phyloP scores from a whole-genome alignment of 495 filamentous ascomycete species.

The Pyrenopolyporus hunteri region DNA sequence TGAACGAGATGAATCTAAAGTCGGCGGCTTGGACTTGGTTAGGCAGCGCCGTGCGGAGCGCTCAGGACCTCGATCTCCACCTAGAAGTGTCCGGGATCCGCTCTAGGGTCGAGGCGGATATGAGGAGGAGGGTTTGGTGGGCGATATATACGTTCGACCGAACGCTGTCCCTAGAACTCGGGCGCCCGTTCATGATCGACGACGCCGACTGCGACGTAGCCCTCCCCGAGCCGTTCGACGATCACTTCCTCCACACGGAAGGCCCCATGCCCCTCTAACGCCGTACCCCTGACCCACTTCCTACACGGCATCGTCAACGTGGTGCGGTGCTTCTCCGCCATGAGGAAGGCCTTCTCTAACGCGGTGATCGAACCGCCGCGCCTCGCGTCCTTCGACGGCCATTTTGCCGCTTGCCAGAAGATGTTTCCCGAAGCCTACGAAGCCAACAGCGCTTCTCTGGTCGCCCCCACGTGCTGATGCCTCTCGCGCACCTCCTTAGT shows the following conservation, averaged over 20 bases:
- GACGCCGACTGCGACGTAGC: constrained; percentile 87
- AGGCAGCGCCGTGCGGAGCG: constrained; percentile 80
- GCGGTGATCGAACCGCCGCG: constrained; percentile 70
- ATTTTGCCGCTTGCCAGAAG: constrained; percentile 76
- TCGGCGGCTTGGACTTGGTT: constrained; percentile 92
- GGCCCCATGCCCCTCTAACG: constrained; percentile 59
- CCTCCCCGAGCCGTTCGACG: constrained; percentile 81
- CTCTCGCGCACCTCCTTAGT: constrained; percentile 79
- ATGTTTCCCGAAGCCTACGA: constrained; percentile 78
- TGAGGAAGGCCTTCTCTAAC: constrained; percentile 74
- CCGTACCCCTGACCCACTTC: constrained; percentile 60
- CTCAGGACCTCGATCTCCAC: constrained; percentile 88
- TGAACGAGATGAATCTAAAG: constrained; percentile 86
- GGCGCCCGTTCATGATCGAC: constrained; percentile 82
- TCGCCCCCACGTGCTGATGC: constrained; percentile 74
- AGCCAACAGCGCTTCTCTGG: constrained; percentile 62
- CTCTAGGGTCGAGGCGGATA: constrained; percentile 76
- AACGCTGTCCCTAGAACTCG: constrained; percentile 78
- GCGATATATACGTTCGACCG: constrained; percentile 90
- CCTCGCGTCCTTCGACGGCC: constrained; percentile 78
- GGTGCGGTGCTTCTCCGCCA: constrained; percentile 77
- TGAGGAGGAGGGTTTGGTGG: constrained; percentile 93
- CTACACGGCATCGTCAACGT: constrained; percentile 84
- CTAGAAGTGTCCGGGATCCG: constrained; percentile 59
- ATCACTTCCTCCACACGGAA: constrained; percentile 74